These are phyloP conservation scores for Nakazawaea molendinolei DNA, from an alignment of 805 yeast species.

Conservation along the genomic window DNA sequence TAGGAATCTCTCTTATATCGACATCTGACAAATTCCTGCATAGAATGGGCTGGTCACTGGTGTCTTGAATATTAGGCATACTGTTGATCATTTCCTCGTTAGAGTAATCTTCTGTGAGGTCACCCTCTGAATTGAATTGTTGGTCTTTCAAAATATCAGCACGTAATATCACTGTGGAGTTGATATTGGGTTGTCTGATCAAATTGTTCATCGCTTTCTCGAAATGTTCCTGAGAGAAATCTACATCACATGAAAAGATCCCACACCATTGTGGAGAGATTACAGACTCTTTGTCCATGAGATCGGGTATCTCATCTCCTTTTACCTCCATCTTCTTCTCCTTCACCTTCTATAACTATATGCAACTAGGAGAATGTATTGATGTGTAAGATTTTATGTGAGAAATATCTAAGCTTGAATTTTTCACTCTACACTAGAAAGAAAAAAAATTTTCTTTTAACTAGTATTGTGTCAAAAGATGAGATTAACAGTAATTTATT, in stretches of 20 bases:
- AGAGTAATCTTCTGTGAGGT: conserved; percentile 18
- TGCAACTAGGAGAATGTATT: no score
- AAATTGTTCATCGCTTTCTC: conserved; percentile 73
- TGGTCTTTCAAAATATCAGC: conserved; percentile 70
- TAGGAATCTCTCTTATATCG: conserved; percentile 29
- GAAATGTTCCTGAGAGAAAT: conserved; percentile 50
- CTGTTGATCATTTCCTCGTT: conserved; percentile 21
- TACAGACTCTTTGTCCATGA: conserved; percentile 31
- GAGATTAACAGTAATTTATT: no score
- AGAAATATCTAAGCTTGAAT: no score
- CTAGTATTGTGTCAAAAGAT: no score
- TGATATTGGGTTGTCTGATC: conserved; percentile 79
- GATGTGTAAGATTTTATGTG: no score
- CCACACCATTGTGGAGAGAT: conserved; percentile 63
- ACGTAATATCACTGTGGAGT: conserved; percentile 83
- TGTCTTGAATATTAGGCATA: conserved; percentile 28
- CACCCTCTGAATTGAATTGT: conserved; percentile 29
- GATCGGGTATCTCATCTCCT: conserved; percentile 30
- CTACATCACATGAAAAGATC: conserved; percentile 40
- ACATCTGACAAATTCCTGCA: conserved; percentile 32
- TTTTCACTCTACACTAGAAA: no score
- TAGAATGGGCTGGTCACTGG: conserved; percentile 13
- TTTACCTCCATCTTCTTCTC: no score
- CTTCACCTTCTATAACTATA: no score
- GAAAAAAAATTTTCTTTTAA: no score